These are phyloP conservation scores for Pugionium dolabratum DNA, from an alignment of 345 rosid species.

Conservation along the genomic window DNA sequence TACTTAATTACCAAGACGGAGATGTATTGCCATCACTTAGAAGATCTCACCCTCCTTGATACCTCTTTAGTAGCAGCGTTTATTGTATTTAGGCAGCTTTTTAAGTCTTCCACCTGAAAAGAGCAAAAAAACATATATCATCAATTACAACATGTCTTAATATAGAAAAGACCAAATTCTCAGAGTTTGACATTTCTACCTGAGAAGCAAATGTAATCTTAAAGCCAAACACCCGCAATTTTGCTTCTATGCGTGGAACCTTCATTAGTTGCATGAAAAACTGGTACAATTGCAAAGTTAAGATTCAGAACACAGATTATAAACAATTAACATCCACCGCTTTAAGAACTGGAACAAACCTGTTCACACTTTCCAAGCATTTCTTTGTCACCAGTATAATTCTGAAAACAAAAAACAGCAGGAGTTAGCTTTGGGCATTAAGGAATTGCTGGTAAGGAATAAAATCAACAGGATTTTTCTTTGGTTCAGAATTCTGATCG, in stretches of 20 bases:
- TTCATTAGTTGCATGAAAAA: slow-evolving; percentile 94
- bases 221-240: slow-evolving; percentile 93
- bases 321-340: slow-evolving; percentile 22
- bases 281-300: slow-evolving; percentile 47
- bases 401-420: slow-evolving; percentile 51
- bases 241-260: slow-evolving; percentile 96
- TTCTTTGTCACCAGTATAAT: slow-evolving; percentile 80
- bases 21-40: slow-evolving; percentile 12
- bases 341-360: slow-evolving; percentile 49
- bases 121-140: slow-evolving; percentile 16
- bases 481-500: slow-evolving; percentile 18
- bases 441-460: neutral
- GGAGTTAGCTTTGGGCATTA: slow-evolving; percentile 26
- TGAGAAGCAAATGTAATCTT: slow-evolving; percentile 84
- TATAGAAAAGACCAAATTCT: slow-evolving; percentile 13
- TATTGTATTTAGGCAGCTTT: slow-evolving; percentile 62
- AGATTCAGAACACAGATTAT: slow-evolving; percentile 36
- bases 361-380: slow-evolving; percentile 98
- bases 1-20: slow-evolving; percentile 32
- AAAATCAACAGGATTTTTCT: slow-evolving; percentile 10
- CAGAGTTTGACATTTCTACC: slow-evolving; percentile 47
- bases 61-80: slow-evolving; percentile 84
- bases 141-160: slow-evolving; percentile 14
- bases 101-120: slow-evolving; percentile 77
- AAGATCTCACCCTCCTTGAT: slow-evolving; percentile 26